Evolutionary conservation across 2,329 filamentous ascomycete genomes (phyloP), one percentile per base, ranked within the genome.

Genomic region (Tolypocladium paradoxum): DNA sequence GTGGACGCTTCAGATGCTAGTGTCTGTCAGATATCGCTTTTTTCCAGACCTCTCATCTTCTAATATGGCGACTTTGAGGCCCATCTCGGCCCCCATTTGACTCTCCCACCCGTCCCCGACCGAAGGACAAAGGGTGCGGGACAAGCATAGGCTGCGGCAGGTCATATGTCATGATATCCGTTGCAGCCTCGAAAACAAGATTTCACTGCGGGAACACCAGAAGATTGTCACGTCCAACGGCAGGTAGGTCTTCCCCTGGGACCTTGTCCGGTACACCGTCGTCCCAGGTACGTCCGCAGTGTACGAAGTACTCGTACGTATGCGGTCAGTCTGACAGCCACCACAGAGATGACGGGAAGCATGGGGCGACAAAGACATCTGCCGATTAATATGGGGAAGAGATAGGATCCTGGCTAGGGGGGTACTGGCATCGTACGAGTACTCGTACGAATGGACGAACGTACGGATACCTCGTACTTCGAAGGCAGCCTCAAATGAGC

Each of bases 11-110:
- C 8, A 51, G 48, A 56, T 51, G 50, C 33, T 36, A 18, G 31
- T 16, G 48, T 46, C 49, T 36, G 55, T 60, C 56, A 60, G 51
- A 53, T 55, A 40, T 58, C 57, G 51, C 22, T 48, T 47, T 53
- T 43, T 43, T 27, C 35, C 22, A 16, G 36, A 55, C 16, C 9
- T 38, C 31, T 50, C 52, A 51, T 56, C 52, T 18, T 46, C 49
- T n/a, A n/a, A 51, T 31, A 40, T 51, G 29, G 5, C 20, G 18
- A 27, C 43, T 22, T 16, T 18, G n/a, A 16, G 38, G 12, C 38
- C 12, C 38, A 27, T 27, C 47, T 49, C 22, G 34, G 16, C 22
- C 22, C 22, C 27, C 12, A 9, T 46, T 29, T 11, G 24, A 24
- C 24, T 9, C n/a, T 46, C 6, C 16, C 27, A 3, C 12, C 22